Conservation (phyloP, 495 filamentous ascomycete genomes). For the Cairneyella variabilis region DNA sequence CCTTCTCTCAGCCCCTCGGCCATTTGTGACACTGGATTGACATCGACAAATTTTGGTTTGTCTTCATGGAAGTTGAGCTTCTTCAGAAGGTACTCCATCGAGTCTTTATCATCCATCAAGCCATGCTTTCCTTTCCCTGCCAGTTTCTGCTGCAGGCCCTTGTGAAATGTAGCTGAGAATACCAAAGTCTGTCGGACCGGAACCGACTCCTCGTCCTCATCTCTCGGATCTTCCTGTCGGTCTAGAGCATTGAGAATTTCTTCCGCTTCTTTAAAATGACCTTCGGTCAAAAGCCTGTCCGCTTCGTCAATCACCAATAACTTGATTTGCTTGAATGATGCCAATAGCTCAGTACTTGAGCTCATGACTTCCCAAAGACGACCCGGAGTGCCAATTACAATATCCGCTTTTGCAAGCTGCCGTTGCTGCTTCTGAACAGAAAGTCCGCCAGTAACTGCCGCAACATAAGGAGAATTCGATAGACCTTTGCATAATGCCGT, state of each 20-base stretch:
- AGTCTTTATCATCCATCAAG: constrained; percentile 54
- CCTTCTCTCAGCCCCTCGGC: constrained; percentile 82
- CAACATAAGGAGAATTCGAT: constrained; percentile 61
- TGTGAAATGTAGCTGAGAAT: constrained; percentile 95
- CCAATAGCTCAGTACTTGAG: constrained; percentile 44
- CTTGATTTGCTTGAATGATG: constrained; percentile 50
- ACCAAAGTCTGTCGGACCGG: constrained; percentile 78
- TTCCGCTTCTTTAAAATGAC: constrained; percentile 89
- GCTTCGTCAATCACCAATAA: constrained; percentile 95
- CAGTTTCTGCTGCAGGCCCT: constrained; percentile 83
- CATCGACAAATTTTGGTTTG: constrained; percentile 82
- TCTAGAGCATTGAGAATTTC: constrained; percentile 79
- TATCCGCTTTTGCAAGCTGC: constrained; percentile 70
- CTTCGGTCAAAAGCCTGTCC: constrained; percentile 85
- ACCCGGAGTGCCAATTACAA: constrained; percentile 89
- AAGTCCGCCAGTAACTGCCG: constrained; percentile 82
- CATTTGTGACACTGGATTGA: constrained; percentile 84
- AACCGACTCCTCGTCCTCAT: constrained; percentile 31
- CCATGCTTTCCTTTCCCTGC: constrained; percentile 67
- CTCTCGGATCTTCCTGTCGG: constrained; percentile 36
- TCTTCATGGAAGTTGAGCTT: constrained; percentile 78
- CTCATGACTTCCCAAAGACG: constrained; percentile 92
- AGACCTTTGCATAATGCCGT: constrained; percentile 62
- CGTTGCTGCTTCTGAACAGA: constrained; percentile 91
- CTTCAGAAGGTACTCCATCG: constrained; percentile 87